Evolutionary conservation across 2,329 filamentous ascomycete genomes (phyloP), one percentile per base, ranked within the genome.

Genomic region (Meredithiella fracta): DNA sequence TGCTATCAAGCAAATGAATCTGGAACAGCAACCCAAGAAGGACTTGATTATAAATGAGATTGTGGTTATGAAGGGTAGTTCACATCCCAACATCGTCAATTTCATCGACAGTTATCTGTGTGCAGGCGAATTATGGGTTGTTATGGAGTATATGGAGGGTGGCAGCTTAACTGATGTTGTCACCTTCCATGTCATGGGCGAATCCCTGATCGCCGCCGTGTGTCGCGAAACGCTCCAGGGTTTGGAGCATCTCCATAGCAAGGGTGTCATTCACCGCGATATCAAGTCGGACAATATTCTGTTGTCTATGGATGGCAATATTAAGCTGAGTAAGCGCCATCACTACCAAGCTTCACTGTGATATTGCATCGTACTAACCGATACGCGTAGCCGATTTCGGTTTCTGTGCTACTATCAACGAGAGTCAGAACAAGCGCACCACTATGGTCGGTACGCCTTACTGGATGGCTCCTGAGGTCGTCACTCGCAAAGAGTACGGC

Each of bases 91-190:
- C 67, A 94, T 98, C 69, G 92, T 98, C 70, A 98, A 98, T 69
- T 98, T 97, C 69, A 91, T 97, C 72, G 92, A 97, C 72, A 96
- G 90, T 67, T 97, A 90, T 68, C 75, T 98, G 9, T 85, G 90
- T 58, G 79, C 80, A 11, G 86, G 91, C 47, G 92, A 97, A 68
- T 73, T 98, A 29, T 98, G 92, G 92, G 92, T 98, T 1, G 88
- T 97, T 34, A 98, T 98, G 92, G 92, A 98, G 70, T 98, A 91
- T 65, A 98, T 98, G 92, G 91, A 98, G 69, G 92, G 92, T 59
- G 92, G 92, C 60, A 96, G 89, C 69, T 73, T 98, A 67, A 98
- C 92, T 9, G 92, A 98, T 68, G 92, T 98, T 55, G 92, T 98
- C 57, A 98, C 92, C 2, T 97, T 94, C 71, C 97, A 97, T 70